These are phyloP conservation scores for Termitomyces sp. DNA, from an alignment of 768 basidiomycete species.

Conservation along the genomic window DNA sequence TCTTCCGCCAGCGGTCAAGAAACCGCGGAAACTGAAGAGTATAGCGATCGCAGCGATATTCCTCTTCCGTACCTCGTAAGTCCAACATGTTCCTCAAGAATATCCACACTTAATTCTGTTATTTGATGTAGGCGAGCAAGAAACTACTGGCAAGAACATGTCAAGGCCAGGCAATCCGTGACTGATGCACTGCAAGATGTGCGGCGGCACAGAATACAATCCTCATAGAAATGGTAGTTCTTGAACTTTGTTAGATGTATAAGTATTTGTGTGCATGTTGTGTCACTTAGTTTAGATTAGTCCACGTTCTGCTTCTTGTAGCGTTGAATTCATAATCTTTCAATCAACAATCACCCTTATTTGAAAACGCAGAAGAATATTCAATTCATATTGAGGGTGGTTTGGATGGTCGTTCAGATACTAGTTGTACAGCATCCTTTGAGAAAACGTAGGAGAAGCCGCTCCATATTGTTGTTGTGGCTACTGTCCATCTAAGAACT, in stretches of 20 bases:
- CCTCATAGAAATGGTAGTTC: conserved; percentile 13
- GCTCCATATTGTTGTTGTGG: conserved; percentile 89
- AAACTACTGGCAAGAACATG: conserved; percentile 62
- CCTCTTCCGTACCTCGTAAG: conserved; percentile 62
- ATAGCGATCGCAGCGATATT: conserved; percentile 62
- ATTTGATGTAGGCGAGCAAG: conserved; percentile 51
- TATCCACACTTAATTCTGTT: neutral
- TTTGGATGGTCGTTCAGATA: conserved; percentile 37
- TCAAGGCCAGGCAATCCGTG: conserved; percentile 58
- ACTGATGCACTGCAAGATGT: conserved; percentile 71
- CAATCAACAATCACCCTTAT: neutral
- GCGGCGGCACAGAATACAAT: conserved; percentile 45
- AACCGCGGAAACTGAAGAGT: conserved; percentile 52
- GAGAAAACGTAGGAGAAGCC: conserved; percentile 81
- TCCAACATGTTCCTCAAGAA: conserved; percentile 7
- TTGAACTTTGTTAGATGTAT: conserved; percentile 11
- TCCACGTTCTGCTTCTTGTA: conserved; percentile 8
- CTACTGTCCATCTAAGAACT: conserved; percentile 72
- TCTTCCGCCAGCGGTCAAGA: conserved; percentile 35
- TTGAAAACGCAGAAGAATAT: neutral
- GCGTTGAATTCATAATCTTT: conserved; percentile 1
- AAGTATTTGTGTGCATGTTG: conserved; percentile 11
- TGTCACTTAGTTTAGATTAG: conserved; percentile 6
- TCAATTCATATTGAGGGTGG: conserved; percentile 21
- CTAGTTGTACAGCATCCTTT: conserved; percentile 68